Conservation (phyloP, 305 asterid species). For the Withania somnifera region DNA sequence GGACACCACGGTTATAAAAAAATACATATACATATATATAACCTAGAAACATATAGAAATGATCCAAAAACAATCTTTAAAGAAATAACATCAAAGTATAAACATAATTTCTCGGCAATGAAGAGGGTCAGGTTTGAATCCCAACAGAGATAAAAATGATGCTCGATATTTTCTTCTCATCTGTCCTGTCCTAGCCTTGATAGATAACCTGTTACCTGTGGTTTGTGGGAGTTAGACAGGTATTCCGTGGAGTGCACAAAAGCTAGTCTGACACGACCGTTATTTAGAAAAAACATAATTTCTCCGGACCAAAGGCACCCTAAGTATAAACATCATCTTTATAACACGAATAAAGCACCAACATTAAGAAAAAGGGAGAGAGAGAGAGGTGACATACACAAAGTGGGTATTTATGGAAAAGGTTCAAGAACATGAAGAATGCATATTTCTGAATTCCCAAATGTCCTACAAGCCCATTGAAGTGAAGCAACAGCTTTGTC, state of each 20-base stretch:
- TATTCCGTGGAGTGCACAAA: no score
- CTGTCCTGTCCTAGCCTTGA: no score
- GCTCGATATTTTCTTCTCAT: no score
- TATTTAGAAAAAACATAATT: not conserved
- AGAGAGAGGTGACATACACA: conserved; percentile 34
- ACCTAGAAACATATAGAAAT: not conserved
- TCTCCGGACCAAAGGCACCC: not conserved
- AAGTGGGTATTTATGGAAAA: conserved; percentile 63
- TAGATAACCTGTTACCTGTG: no score
- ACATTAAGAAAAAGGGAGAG: no score
- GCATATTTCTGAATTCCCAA: conserved; percentile 39
- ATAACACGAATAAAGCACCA: not conserved
- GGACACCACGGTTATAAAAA: no score
- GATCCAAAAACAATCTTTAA: not conserved
- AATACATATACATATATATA: not conserved
- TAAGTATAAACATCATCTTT: not conserved
- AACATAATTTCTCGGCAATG: not conserved
- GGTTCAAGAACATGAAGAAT: conserved; percentile 77
- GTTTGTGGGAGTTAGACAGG: no score
- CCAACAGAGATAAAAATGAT: no score
- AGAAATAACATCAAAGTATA: not conserved
- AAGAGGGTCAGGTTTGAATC: no score
- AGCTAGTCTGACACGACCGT: no score
- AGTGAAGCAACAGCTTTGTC: conserved; percentile 49
- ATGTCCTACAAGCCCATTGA: conserved; percentile 43